Percentiles rank a stretch among this genome's conserved stretches.
These are phyloP conservation scores for Dryas drummondii DNA, from an alignment of 306 rosid genomes.

Conservation along the genomic window DNA sequence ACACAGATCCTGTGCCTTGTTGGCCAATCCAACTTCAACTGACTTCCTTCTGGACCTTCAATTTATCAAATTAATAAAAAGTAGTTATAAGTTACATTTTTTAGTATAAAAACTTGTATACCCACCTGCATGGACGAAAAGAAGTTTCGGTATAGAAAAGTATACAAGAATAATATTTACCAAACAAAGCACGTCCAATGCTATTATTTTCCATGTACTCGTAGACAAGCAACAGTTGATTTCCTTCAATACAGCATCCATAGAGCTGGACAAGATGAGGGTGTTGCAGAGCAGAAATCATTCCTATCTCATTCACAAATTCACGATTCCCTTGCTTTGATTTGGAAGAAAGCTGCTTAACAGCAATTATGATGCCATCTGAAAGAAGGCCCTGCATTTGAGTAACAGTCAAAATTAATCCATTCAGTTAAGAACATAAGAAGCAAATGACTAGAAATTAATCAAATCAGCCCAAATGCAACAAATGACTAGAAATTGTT, in stretches of 20 bases:
- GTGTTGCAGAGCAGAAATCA: slow-evolving; percentile 55
- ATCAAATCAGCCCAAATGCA: neutral
- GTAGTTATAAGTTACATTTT: neutral
- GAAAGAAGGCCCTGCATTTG: slow-evolving; percentile 44
- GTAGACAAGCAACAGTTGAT: slow-evolving; percentile 46
- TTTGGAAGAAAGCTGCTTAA: slow-evolving; percentile 47
- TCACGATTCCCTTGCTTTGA: slow-evolving; percentile 59
- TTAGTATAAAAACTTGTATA: neutral
- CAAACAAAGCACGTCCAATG: slow-evolving; percentile 51
- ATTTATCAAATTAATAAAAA: neutral
- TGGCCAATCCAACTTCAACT: slow-evolving; percentile 50
- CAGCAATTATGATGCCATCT: slow-evolving; percentile 42
- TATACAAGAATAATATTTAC: slow-evolving; percentile 16
- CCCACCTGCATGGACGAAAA: neutral
- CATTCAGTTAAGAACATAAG: neutral
- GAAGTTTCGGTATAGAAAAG: neutral
- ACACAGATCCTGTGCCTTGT: slow-evolving; percentile 64
- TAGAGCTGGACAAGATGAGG: slow-evolving; percentile 51
- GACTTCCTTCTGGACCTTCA: slow-evolving; percentile 15
- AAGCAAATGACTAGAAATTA: neutral
- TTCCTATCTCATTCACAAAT: slow-evolving; percentile 55
- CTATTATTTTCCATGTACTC: slow-evolving; percentile 63
- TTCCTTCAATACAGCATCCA: slow-evolving; percentile 53
- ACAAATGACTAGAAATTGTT: slow-evolving; percentile 1
- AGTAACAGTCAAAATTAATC: neutral